Evolutionary conservation across 1,284 basidiomycete genomes (phyloP).

Genomic region (Tilletia setariae): DNA sequence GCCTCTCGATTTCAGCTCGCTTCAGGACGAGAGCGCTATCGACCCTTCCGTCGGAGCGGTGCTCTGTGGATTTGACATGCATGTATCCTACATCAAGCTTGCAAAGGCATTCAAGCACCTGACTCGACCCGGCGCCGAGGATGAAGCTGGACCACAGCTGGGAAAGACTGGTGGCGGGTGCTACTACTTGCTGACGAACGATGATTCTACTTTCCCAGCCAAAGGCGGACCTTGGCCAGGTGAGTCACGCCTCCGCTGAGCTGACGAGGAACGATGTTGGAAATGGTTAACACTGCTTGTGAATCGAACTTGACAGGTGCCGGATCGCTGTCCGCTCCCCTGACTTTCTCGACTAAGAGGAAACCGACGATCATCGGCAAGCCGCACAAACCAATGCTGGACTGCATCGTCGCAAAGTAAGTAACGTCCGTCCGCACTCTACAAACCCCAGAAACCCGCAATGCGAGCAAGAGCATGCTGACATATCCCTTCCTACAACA

Average conservation of each 20-base stretch:
- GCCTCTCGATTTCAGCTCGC: constrained; percentile 69
- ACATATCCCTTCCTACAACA: constrained; percentile 53
- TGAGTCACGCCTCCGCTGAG: constrained; percentile 43
- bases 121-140: constrained; percentile 41
- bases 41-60: constrained; percentile 84
- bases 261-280: too few relatives aligned
- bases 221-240: constrained; percentile 77
- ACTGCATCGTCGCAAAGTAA: constrained; percentile 91
- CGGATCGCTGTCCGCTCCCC: constrained; percentile 76
- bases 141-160: constrained; percentile 26
- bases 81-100: constrained; percentile 73
- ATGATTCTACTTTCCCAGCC: constrained; percentile 83
- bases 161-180: constrained; percentile 69
- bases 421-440: constrained; percentile 41
- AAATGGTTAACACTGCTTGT: too few relatives aligned
- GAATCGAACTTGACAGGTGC: constrained; percentile 58
- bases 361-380: constrained; percentile 80
- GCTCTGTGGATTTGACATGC: constrained; percentile 68
- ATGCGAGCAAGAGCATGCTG: too few relatives aligned
- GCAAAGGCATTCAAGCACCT: constrained; percentile 82
- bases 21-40: constrained; percentile 56
- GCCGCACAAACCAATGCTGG: constrained; percentile 85
- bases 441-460: not conserved
- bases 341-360: constrained; percentile 69
- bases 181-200: constrained; percentile 87